Conservation (phyloP, 352 stramenopile genomes). For the Phytopythium chamaehyphon region DNA sequence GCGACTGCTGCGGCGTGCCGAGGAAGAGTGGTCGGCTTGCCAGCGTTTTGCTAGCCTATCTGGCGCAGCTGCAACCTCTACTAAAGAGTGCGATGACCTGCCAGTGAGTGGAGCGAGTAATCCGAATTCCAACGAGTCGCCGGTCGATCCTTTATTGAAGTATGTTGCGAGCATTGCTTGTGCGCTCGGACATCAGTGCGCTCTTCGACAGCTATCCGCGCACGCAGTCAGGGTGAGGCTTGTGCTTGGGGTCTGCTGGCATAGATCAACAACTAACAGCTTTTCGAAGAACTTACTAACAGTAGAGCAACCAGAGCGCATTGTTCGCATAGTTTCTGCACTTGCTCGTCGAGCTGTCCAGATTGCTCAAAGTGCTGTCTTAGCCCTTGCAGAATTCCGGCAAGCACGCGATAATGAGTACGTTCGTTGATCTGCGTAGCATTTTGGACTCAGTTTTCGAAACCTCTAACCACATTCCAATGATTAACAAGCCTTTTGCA, state of each 20-base stretch:
- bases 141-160: no score
- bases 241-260: background rate
- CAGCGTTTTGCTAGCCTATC: background rate
- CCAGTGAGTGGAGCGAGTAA: no score
- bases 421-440: constrained; percentile 7
- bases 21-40: background rate
- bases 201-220: no score
- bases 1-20: constrained; percentile 21
- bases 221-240: constrained; percentile 1
- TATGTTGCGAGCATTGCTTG: constrained; percentile 6
- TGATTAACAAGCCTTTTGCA: constrained; percentile 22
- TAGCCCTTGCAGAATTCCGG: background rate
- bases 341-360: constrained; percentile 35
- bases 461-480: background rate
- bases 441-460: background rate
- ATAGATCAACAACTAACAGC: no score
- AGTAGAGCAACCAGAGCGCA: constrained; percentile 31
- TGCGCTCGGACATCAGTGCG: constrained; percentile 7
- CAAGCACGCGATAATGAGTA: constrained; percentile 8
- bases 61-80: background rate
- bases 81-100: no score
- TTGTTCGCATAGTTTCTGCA: constrained; percentile 28
- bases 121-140: no score
- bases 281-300: constrained; percentile 8
- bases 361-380: constrained; percentile 10